Evolutionary conservation across 2,329 filamentous ascomycete genomes (phyloP), one percentile per base, ranked within the genome.

Genomic region (Stagonosporopsis cucurbitacearum): DNA sequence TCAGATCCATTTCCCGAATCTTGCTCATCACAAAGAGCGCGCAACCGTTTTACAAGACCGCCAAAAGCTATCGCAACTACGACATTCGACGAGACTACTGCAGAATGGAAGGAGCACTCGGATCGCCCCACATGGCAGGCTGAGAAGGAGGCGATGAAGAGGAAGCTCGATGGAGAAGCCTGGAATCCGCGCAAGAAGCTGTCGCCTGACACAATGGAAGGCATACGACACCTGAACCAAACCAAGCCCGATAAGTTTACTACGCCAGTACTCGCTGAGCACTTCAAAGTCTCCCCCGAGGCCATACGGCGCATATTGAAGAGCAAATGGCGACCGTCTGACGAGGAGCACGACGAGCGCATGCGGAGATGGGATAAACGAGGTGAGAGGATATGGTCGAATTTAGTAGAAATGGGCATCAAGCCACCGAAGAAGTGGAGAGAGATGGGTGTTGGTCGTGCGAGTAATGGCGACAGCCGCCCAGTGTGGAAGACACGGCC

Each of bases 141-240:
- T 13, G 89, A 97, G 63, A 97, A 96, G 73, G 79, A 79, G 1
- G 89, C 87, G 0, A 77, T 96, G 32, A 84, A 88, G 66, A 76
- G 85, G 58, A 99, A 98, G 70, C 95, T 97, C 62, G 86, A 86
- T 1, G 84, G 88, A 7, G 86, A 78, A 35, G 79, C 88, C 9
- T 99, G 94, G 93, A 82, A 83, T 25, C 94, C 95, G 26, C 84
- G 85, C 44, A 97, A 96, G 76, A 88, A 88, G 55, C 83, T 99
- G 9, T 98, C 95, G 0, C 95, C 95, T 0, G 94, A 98, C 75
- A 92, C 93, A 1, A 81, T 97, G 28, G 88, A 90, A n/a, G 93
- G 92, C 37, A 96, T 99, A 65, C 87, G 92, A 37, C 88, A 90
- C 19, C 81, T 99, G 30, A 86, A 97, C 74, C 79, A 83, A 23